Evolutionary conservation across 2,329 filamentous ascomycete species (phyloP).

Genomic region (Ilyonectria robusta): DNA sequence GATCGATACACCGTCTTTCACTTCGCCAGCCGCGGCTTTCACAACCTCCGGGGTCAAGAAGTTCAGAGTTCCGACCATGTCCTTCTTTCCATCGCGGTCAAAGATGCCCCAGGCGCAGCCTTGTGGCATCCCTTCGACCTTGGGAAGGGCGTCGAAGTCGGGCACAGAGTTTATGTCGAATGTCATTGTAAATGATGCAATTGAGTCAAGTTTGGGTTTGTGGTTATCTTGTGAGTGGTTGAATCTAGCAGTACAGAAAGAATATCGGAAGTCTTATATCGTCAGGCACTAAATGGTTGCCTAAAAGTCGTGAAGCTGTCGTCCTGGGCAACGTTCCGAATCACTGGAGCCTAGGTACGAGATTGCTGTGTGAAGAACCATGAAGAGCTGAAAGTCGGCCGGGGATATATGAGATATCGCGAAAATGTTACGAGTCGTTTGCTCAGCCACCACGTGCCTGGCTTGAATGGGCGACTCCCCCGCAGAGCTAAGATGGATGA

Average conservation of each 20-base stretch:
- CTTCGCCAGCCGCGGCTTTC: constrained; percentile 36
- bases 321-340: neutral
- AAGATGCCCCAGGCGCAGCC: constrained; percentile 67
- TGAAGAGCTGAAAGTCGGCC: neutral
- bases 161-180: constrained; percentile 45
- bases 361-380: neutral
- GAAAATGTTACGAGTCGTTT: neutral
- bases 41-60: constrained; percentile 62
- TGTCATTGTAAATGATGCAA: neutral
- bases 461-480: neutral
- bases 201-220: neutral
- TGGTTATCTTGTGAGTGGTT: neutral
- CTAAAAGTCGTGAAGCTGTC: constrained; percentile 1
- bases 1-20: constrained; percentile 59
- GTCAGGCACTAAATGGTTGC: neutral
- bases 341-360: neutral
- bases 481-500: neutral
- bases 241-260: too few species aligned
- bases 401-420: constrained; percentile 4
- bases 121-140: constrained; percentile 58
- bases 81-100: constrained; percentile 59
- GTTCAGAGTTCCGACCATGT: constrained; percentile 66
- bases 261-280: neutral
- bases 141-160: constrained; percentile 60
- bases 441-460: neutral